A percentile compares a stretch with the other conserved stretches of the same genome.
phyloP scores from a whole-genome alignment of 2,329 filamentous ascomycete species.

The Rasamsonia emersonii region DNA sequence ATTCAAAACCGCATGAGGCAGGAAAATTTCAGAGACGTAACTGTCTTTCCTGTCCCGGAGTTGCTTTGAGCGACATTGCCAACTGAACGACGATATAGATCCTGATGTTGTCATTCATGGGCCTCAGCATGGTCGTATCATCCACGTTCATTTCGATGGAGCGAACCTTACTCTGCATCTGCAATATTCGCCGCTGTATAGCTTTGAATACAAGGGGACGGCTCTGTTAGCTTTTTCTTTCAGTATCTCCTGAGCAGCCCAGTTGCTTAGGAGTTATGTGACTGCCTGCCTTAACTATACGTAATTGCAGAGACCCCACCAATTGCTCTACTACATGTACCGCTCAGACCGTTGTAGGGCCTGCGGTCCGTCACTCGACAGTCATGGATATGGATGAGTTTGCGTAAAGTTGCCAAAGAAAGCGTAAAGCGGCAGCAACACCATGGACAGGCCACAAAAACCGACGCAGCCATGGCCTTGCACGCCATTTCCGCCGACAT shows the following conservation, averaged over 20 bases:
- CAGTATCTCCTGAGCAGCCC: neutral
- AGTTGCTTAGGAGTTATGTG: too few species aligned
- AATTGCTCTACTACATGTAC: too few species aligned
- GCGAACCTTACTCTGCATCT: neutral
- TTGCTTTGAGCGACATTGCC: slow-evolving; percentile 1
- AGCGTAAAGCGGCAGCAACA: too few species aligned
- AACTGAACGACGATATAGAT: slow-evolving; percentile 1
- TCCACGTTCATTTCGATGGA: slow-evolving; percentile 1
- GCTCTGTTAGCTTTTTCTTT: neutral
- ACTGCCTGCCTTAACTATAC: too few species aligned
- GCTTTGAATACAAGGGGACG: neutral
- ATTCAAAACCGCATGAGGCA: neutral
- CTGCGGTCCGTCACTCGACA: too few species aligned
- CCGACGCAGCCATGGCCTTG: too few species aligned
- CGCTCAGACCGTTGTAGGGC: too few species aligned
- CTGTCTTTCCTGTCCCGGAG: neutral
- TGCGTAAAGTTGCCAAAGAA: too few species aligned
- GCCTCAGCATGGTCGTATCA: neutral
- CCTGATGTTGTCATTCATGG: neutral
- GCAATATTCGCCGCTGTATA: neutral
- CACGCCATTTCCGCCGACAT: too few species aligned
- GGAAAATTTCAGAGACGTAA: neutral
- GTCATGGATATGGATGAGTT: too few species aligned
- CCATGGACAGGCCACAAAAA: too few species aligned
- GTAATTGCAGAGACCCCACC: too few species aligned